phyloP scores from a whole-genome alignment of 2,329 filamentous ascomycete genomes.

The Diaporthe sp. region DNA sequence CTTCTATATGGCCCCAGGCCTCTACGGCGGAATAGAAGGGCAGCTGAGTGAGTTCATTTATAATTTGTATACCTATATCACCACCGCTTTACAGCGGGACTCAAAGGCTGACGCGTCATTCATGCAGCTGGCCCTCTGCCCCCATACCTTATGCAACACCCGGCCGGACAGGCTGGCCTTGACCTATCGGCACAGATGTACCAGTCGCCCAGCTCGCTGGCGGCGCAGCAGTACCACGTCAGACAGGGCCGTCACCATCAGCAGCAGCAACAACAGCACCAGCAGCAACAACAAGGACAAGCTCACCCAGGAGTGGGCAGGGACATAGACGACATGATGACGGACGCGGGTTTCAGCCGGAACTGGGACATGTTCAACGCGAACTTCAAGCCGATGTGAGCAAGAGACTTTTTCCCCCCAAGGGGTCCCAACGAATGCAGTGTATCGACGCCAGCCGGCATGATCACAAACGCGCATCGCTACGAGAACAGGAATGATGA shows the following conservation, averaged over 20 bases:
- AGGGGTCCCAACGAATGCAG: neutral
- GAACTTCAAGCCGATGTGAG: conserved; percentile 38
- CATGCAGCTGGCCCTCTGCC: conserved; percentile 71
- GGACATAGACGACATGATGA: conserved; percentile 65
- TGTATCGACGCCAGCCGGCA: conserved; percentile 18
- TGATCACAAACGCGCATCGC: neutral
- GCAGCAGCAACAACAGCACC: conserved; percentile 43
- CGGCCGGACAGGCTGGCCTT: conserved; percentile 55
- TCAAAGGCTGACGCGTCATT: neutral
- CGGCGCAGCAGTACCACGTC: conserved; percentile 49
- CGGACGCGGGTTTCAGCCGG: conserved; percentile 58
- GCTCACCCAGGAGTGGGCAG: conserved; percentile 52
- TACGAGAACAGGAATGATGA: conserved; percentile 25
- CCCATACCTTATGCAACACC: conserved; percentile 75
- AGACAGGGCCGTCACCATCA: conserved; percentile 47
- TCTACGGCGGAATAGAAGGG: conserved; percentile 77
- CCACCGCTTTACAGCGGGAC: neutral
- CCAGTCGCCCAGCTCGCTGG: conserved; percentile 56
- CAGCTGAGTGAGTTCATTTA: conserved; percentile 63
- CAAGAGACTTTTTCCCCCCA: neutral
- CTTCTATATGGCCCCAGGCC: conserved; percentile 62
- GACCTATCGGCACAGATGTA: conserved; percentile 60
- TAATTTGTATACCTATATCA: neutral
- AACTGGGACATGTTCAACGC: conserved; percentile 62
- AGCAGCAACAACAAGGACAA: conserved; percentile 42